Percentiles rank a stretch among this genome's conserved stretches.
Evolutionary conservation across 2,329 filamentous ascomycete genomes (phyloP).

Genomic region (Zelopaecilomyces penicillatus): DNA sequence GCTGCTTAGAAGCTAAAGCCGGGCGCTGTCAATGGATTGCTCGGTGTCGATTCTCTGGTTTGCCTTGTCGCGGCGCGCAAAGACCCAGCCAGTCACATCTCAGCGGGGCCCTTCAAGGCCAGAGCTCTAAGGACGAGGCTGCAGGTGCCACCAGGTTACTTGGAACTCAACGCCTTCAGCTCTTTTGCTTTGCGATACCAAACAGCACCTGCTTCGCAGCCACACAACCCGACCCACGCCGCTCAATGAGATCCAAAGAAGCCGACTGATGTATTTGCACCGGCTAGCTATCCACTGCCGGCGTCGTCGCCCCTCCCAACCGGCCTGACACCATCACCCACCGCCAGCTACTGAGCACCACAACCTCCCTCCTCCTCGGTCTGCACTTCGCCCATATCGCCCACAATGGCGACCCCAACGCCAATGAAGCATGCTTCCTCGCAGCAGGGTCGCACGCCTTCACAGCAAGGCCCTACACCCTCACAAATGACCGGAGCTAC

Average conservation of each 20-base stretch:
- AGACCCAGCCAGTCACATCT: too few species aligned
- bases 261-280: slow-evolving; percentile 5
- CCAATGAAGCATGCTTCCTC: slow-evolving; percentile 38
- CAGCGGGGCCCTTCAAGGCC: too few species aligned
- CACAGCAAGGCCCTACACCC: slow-evolving; percentile 23
- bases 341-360: neutral
- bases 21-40: too few species aligned
- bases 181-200: neutral
- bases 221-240: too few species aligned
- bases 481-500: slow-evolving; percentile 47
- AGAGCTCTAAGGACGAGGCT: too few species aligned
- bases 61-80: too few species aligned
- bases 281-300: neutral
- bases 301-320: slow-evolving; percentile 2
- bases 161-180: neutral
- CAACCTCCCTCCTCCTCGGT: neutral
- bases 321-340: neutral
- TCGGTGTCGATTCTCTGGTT: too few species aligned
- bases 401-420: slow-evolving; percentile 41
- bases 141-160: neutral
- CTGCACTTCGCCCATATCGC: slow-evolving; percentile 5
- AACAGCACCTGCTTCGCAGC: neutral
- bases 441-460: slow-evolving; percentile 38
- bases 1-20: too few species aligned
- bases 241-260: neutral